A percentile compares a stretch with the other conserved stretches of the same genome.
phyloP scores from a whole-genome alignment of 305 asterid species.

The Vinca major region DNA sequence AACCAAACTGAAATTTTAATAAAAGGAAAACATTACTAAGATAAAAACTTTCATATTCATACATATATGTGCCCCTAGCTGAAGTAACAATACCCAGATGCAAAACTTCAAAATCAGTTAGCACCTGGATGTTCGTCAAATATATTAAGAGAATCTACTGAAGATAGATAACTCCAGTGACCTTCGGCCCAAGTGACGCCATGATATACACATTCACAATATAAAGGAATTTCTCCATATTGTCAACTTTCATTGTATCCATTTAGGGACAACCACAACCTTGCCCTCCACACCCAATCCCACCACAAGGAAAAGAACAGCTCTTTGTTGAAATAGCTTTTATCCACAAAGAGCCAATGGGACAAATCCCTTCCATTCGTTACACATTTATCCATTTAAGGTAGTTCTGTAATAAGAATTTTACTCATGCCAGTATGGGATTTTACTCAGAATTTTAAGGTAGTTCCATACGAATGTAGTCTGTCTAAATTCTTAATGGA shows the following conservation, averaged over 20 bases:
- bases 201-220: not conserved
- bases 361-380: not conserved
- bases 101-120: not conserved
- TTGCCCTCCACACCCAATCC: not conserved
- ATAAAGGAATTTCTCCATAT: not conserved
- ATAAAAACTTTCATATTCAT: not conserved
- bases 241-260: not conserved
- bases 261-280: too few species aligned
- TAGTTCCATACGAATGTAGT: too few species aligned
- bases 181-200: not conserved
- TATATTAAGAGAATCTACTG: not conserved
- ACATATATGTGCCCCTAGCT: not conserved
- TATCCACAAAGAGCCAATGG: not conserved
- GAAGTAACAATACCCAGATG: not conserved
- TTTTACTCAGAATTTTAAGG: too few species aligned
- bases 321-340: not conserved
- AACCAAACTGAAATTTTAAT: not conserved
- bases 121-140: not conserved
- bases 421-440: too few species aligned
- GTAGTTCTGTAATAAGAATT: not conserved
- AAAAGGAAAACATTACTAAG: not conserved
- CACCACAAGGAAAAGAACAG: not conserved
- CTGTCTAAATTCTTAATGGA: too few species aligned
- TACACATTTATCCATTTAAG: too few species aligned
- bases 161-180: not conserved